Base-by-base conservation (phyloP, 257 asterid genomes). In the Cordia subcordata region DNA sequence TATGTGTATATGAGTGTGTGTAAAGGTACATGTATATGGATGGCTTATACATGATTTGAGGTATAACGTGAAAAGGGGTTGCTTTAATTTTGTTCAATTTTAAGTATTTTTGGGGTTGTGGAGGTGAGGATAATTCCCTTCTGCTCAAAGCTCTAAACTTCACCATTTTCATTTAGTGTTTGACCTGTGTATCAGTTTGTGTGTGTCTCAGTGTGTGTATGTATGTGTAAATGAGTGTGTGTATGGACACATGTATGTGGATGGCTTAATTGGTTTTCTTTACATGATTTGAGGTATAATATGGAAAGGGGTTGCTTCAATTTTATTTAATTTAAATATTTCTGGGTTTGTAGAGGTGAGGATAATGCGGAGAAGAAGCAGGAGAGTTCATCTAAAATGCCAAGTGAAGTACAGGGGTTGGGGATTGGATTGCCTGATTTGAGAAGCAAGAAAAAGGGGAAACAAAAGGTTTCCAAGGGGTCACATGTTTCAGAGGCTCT, bases 381-480 rank as follows among this genome's bases (percentile, higher is more conserved):
- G 68, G 83, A 72, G 58, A 61, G 60, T 64, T 69, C 72, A 64
- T 58, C 69, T 20, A 1, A 67, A 59, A 59, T 54, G 73, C 23
- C 80, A 15, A 55, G 71, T 61, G 87, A 64, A 68, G 83, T 89
- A 67, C 96, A 83, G 73, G 99, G 99, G 23, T 66, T 93, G 44
- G 99, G 99, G 69, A 65, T 93, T 92, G 94, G 90, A 20, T 76
- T 93, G 73, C 99, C 99, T 44, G 97, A 89, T 83, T 78, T 90
- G 94, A 89, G 71, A 55, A 69, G 56, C 55, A 93, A 85, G 93
- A 87, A 79, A 69, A 89, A 83, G 75, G 96, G 96, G 45, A 89
- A 89, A 58, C 90, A 87, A 71, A 86, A 83, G 84, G 81, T 77
- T 50, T 57, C 78, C 3, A 81, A 77, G 73, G 96, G 82, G 5